Base-by-base conservation (phyloP, 139 green algal genomes). In the Nannochloris sp. region DNA sequence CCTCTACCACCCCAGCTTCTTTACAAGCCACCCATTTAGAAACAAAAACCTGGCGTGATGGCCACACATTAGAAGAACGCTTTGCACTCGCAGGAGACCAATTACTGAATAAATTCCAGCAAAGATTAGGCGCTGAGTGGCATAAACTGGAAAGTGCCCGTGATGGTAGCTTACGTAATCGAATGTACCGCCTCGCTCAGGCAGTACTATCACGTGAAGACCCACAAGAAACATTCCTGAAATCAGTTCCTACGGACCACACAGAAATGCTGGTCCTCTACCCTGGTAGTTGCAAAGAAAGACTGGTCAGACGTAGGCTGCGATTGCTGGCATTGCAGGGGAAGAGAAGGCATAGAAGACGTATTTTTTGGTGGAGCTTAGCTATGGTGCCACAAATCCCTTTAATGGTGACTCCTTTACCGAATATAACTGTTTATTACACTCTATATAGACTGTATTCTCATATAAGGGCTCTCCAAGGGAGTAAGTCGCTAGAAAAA, bases 401-500 rank as follows among this genome's bases (percentile, higher is more conserved):
- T 62, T 45, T 65, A 6, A 38, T 61, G 35, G 15, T 66, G 27
- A 87, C 78, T 3, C 83, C 83, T 12, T 64, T 90, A 6, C 83
- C 83, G 19, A 89, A 89, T 55, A 55, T 90, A 3, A 87, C 83
- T 1, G 67, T 90, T 1, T 90, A 90, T 65, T 90, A 83, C 76
- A 83, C 82, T 0, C 39, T 76, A 4, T 90, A 86, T 64, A 72
- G 83, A 37, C 54, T 79, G 13, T 61, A 75, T 19, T 85, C 79
- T 0, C 78, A 90, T 65, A 71, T 70, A 31, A 67, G 70, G 23
- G 82, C 82, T 7, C 44, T 77, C 6, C 38, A 78, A 67, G 71
- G 71, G n/a, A 31, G n/a, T 33, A 65, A 65, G n/a, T 30, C 64
- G 35, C 19, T 78, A 3, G 46, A 73, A 32, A 25, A 70, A 44